Evolutionary conservation across 306 rosid species (phyloP), one percentile per base, ranked within the genome.

Genomic region (Fragaria ananassa): DNA sequence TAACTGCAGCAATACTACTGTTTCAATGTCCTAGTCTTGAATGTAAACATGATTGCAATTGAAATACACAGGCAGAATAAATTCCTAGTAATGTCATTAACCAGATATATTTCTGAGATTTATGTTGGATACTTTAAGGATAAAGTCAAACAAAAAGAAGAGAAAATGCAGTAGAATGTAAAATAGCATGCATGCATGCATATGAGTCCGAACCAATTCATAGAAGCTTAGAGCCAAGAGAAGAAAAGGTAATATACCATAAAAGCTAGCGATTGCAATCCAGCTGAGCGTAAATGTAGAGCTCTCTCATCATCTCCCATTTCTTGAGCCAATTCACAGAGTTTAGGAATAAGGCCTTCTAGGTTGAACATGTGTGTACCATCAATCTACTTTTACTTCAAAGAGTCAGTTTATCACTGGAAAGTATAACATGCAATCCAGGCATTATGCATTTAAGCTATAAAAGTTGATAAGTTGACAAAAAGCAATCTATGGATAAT

Each of bases 271-370:
- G 87, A 77, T 72, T 86, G 96, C 49, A 90, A 88, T 85, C 96
- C 99, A 67, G 97, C 90, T 74, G 97, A 89, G 47, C 92, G 97
- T 66, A 92, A 79, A 49, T 73, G 69, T 66, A 86, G 76, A 77
- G 87, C 91, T 81, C 83, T 87, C 35, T 86, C 95, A 58, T 81
- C 84, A 54, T 87, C 90, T 66, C 95, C 99, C 75, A 31, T 83
- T 85, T 90, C 97, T 90, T 84, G 86, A 84, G 97, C 96, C 88
- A 95, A 71, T 84, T 90, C 88, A 86, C 97, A 92, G 76, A 95
- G 89, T 72, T 90, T 90, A 42, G 92, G 97, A 83, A 92, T 89
- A 74, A 95, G 88, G 75, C 97, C 97, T 88, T 92, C 99, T 69
- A 92, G 84, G 89, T 88, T 92, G 97, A 95, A 90, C 90, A 90